These are phyloP conservation scores for Psilocybe subaeruginosa DNA, from an alignment of 768 basidiomycete genomes.

Conservation along the genomic window DNA sequence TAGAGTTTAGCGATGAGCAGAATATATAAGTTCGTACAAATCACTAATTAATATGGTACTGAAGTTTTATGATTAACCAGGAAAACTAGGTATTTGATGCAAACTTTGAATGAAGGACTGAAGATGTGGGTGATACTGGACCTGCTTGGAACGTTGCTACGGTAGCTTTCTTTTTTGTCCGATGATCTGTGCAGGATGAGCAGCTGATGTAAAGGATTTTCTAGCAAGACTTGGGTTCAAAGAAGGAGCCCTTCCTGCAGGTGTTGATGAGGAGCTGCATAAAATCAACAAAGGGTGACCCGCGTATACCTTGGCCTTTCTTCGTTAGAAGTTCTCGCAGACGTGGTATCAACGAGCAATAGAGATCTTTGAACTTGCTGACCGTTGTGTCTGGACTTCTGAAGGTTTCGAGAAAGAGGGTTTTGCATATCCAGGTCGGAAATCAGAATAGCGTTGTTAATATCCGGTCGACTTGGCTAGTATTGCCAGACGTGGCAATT, in stretches of 20 bases:
- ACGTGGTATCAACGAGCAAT: constrained; percentile 27
- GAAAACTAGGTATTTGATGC: too few species aligned
- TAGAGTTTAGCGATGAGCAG: too few species aligned
- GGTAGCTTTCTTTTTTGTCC: not conserved
- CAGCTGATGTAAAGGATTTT: not conserved
- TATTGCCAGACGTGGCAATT: not conserved
- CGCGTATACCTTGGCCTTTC: constrained; percentile 19
- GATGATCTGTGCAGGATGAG: not conserved
- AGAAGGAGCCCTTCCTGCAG: not conserved
- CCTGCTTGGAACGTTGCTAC: not conserved
- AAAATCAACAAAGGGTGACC: constrained; percentile 31
- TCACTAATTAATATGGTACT: too few species aligned
- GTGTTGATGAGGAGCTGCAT: constrained; percentile 29
- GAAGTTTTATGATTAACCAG: too few species aligned
- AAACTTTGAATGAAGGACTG: too few species aligned
- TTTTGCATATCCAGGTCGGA: constrained; percentile 23
- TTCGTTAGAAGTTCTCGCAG: constrained; percentile 24
- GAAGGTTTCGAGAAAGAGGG: constrained; percentile 26
- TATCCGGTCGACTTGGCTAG: constrained; percentile 24
- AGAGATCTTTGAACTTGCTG: constrained; percentile 27
- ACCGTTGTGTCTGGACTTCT: constrained; percentile 12
- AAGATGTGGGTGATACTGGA: too few species aligned
- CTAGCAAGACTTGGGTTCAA: not conserved
- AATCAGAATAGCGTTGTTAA: constrained; percentile 27
- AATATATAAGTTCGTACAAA: too few species aligned